Evolutionary conservation across 768 basidiomycete genomes (phyloP).

Genomic region (Xanthoconium purpureum): DNA sequence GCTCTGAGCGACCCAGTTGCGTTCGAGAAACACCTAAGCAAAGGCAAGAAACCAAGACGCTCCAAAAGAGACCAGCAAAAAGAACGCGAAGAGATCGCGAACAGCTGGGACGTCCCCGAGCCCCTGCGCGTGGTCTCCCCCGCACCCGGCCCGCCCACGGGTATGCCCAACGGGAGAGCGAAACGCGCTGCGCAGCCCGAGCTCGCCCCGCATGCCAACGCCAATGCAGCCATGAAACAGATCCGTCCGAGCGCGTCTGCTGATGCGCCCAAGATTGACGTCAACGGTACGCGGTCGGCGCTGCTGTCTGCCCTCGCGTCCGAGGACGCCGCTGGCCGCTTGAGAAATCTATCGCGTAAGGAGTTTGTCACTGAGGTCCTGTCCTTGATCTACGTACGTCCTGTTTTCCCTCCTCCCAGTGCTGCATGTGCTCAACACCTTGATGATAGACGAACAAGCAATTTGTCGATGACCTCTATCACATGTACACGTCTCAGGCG

Average conservation of each 20-base stretch:
- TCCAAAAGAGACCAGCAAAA: constrained; percentile 37
- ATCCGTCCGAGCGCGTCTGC: not conserved
- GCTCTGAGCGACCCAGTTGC: constrained; percentile 65
- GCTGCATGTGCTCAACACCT: not conserved
- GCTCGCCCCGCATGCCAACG: not conserved
- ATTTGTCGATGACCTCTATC: constrained; percentile 63
- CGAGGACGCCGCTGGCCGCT: constrained; percentile 14
- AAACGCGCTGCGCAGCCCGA: constrained; percentile 14
- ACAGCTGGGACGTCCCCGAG: constrained; percentile 56
- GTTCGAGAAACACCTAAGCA: constrained; percentile 39
- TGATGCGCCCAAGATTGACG: constrained; percentile 15
- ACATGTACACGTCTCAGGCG: constrained; percentile 40
- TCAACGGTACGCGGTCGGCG: constrained; percentile 20
- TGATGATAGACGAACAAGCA: constrained; percentile 60
- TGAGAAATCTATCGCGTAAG: constrained; percentile 42
- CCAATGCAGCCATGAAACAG: constrained; percentile 5
- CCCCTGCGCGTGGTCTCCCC: constrained; percentile 21
- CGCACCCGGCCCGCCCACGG: not conserved
- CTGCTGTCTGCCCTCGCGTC: constrained; percentile 24
- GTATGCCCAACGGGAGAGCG: constrained; percentile 26
- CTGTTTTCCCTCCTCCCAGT: not conserved
- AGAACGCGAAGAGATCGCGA: constrained; percentile 52
- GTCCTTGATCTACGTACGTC: constrained; percentile 58
- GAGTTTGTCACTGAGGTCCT: constrained; percentile 60
- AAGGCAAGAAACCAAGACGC: constrained; percentile 23